Evolutionary conservation across 148 eudicot species (phyloP), one percentile per base, ranked within the genome.

Genomic region (Arctostaphylos glauca): DNA sequence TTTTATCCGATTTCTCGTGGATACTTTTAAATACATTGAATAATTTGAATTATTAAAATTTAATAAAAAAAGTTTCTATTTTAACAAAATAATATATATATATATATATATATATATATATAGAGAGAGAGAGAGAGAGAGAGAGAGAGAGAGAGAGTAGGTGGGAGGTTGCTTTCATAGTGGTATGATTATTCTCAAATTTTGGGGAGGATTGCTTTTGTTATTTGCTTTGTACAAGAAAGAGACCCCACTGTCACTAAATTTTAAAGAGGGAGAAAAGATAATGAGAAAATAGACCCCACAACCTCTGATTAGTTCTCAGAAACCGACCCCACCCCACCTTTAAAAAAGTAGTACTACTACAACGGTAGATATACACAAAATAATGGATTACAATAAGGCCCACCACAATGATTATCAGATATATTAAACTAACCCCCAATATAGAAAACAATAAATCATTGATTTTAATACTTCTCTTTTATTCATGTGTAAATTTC

Each of bases 161-260:
- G 88, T 88, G 89, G 54, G 68, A 55, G 81, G 85, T 86, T 86
- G 88, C 89, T 85, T 83, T 86, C 86, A 76, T 10, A 76, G 64
- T 74, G 81, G 83, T 81, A 76, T 77, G 74, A 80, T 81, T 82
- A 86, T 83, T 81, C 84, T 85, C 88, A 85, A 86, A 85, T 83
- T 85, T 85, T 82, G 41, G 70, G 66, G 66, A 1, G 66, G 76
- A 85, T 84, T 75, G 83, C 87, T 89, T 89, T 87, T 81, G 82
- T 68, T 83, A 83, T 85, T 75, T 79, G 82, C 71, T 79, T 83
- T 80, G 75, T 85, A 55, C 48, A 38, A 47, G 14, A 52, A 16
- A 59, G 74, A 53, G 86, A 53, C 81, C 86, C 86, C 54, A 79
- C 84, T 58, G 8, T 81, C 68, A 73, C 80, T 83, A 68, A 68